Evolutionary conservation across 2,329 filamentous ascomycete species (phyloP).

Genomic region (Ceratocystis harringtonii): DNA sequence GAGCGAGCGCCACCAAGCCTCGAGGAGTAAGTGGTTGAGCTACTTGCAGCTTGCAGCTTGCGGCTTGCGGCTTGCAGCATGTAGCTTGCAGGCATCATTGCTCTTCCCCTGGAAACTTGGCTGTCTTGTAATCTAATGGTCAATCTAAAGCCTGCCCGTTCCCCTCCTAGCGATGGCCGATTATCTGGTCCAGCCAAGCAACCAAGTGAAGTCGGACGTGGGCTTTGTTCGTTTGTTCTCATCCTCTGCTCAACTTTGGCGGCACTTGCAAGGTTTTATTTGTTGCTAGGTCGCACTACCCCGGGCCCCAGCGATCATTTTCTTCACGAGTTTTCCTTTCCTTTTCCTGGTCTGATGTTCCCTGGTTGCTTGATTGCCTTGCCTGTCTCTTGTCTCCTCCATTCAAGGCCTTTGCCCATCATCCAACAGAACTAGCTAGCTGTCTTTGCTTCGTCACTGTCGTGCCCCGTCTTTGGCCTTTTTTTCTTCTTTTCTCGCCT

Average conservation of each 20-base stretch:
- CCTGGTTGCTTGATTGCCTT: background rate
- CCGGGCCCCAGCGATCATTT: conserved; percentile 1
- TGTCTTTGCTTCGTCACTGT: too few species aligned
- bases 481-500: background rate
- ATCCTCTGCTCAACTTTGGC: background rate
- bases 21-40: background rate
- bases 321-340: background rate
- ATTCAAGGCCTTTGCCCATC: background rate
- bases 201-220: background rate
- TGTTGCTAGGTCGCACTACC: background rate
- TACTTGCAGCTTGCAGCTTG: background rate
- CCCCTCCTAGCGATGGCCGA: background rate
- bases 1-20: conserved; percentile 1
- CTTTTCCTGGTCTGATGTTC: background rate
- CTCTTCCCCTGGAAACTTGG: background rate
- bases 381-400: background rate
- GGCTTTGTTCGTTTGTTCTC: background rate
- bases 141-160: conserved; percentile 5
- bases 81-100: background rate
- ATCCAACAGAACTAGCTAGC: background rate
- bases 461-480: too few species aligned
- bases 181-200: background rate
- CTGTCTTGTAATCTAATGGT: background rate
- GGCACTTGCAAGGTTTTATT: background rate
- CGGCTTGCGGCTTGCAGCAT: background rate